These are phyloP conservation scores for Rubus parviflorus DNA, from an alignment of 306 rosid genomes.

Conservation along the genomic window DNA sequence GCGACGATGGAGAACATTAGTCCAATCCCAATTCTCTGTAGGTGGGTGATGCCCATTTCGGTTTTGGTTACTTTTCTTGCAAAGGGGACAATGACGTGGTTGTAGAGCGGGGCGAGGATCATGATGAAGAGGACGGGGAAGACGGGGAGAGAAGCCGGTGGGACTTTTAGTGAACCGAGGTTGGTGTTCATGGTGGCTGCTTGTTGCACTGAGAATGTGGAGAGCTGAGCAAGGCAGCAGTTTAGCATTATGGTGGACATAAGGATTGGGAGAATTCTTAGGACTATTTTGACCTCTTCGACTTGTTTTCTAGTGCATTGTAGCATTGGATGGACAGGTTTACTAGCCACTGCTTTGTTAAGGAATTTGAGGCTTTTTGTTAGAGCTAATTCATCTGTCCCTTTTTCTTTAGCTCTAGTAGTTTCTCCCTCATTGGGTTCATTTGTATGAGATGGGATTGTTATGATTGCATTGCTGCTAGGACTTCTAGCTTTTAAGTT, in stretches of 20 bases:
- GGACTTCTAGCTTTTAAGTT: slow-evolving; percentile 33
- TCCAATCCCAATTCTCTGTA: slow-evolving; percentile 71
- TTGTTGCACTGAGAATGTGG: slow-evolving; percentile 83
- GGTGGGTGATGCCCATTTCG: slow-evolving; percentile 65
- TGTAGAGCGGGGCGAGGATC: slow-evolving; percentile 63
- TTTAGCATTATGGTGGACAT: slow-evolving; percentile 72
- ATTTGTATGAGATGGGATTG: slow-evolving; percentile 33
- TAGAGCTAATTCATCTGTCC: slow-evolving; percentile 25
- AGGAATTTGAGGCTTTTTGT: slow-evolving; percentile 53
- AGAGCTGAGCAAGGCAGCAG: slow-evolving; percentile 81
- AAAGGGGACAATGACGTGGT: slow-evolving; percentile 53
- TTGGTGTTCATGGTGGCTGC: slow-evolving; percentile 76
- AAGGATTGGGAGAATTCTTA: slow-evolving; percentile 64
- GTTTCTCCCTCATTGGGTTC: slow-evolving; percentile 30
- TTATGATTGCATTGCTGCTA: slow-evolving; percentile 41
- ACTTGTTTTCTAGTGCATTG: slow-evolving; percentile 57
- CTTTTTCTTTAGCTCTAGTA: slow-evolving; percentile 20
- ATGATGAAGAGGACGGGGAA: slow-evolving; percentile 76
- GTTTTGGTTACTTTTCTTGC: slow-evolving; percentile 53
- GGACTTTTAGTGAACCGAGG: slow-evolving; percentile 61
- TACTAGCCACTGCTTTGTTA: slow-evolving; percentile 42
- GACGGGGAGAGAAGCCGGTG: slow-evolving; percentile 82
- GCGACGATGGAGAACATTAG: slow-evolving; percentile 59
- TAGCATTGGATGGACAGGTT: slow-evolving; percentile 45
- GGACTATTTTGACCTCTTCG: slow-evolving; percentile 64